Evolutionary conservation across 768 basidiomycete species (phyloP).

Genomic region (Leccinellum rugosiceps): DNA sequence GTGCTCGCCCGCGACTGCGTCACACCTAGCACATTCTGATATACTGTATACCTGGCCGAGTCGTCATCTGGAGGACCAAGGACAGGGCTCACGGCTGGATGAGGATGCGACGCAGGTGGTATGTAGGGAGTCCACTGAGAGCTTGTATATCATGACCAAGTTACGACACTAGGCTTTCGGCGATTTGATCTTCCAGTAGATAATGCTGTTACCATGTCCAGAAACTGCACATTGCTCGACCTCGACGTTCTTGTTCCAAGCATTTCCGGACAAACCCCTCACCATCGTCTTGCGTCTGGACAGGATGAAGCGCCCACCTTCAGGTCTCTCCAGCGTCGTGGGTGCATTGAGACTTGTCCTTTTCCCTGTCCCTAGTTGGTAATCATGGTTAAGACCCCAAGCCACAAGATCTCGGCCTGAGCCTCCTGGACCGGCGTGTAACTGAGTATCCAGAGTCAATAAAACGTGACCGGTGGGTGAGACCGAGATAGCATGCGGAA

Average conservation of each 20-base stretch:
- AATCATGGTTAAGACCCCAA: conserved; percentile 74
- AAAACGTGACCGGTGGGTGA: conserved; percentile 77
- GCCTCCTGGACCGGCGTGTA: conserved; percentile 45
- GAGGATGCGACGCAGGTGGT: no score
- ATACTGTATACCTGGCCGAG: no score
- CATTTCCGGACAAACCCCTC: conserved; percentile 54
- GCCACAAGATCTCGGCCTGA: conserved; percentile 61
- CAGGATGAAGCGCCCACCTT: conserved; percentile 61
- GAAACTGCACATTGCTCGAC: conserved; percentile 65
- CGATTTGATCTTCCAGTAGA: conserved; percentile 64
- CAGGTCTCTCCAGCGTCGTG: conserved; percentile 44
- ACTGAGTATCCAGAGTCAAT: conserved; percentile 62
- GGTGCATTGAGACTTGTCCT: conserved; percentile 58
- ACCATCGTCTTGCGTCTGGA: conserved; percentile 49
- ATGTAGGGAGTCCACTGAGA: no score
- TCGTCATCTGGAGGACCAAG: no score
- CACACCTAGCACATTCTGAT: no score
- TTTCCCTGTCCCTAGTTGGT: conserved; percentile 75
- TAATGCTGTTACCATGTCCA: conserved; percentile 59
- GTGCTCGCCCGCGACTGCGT: no score
- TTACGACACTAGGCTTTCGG: background rate
- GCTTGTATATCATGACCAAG: background rate
- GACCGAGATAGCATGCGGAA: conserved; percentile 59
- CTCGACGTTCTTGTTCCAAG: conserved; percentile 55
- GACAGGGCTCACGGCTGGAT: no score